Base-by-base conservation (phyloP, 1,284 basidiomycete genomes). In the Ceratobasidium sp. region DNA sequence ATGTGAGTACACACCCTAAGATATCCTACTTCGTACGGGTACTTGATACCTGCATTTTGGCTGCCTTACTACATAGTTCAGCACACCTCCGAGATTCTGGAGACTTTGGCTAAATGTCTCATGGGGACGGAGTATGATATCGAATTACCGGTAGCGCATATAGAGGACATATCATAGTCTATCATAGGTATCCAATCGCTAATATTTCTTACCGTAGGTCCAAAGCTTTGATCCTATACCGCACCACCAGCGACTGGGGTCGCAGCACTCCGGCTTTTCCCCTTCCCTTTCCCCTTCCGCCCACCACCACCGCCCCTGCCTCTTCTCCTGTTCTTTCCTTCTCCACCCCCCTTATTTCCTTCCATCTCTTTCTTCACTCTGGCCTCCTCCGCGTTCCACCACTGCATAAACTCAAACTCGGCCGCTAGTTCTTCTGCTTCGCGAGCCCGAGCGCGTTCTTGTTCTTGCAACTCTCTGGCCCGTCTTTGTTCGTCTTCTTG, bases 381-480 rank as follows among this genome's bases (percentile, higher is more conserved):
- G 77, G 90, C 90, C 83, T 96, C 93, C 82, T 96, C 95, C 5
- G 88, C 90, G 0, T 89, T 86, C 95, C 95, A 96, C 95, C 95
- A 96, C 78, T 86, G 87, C 83, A 96, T 83, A 81, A 96, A 97
- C 76, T 94, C 92, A 1, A 86, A 89, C 83, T 96, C 95, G 46
- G 86, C 87, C 77, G 87, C 89, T 86, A 86, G 1, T 86, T 89
- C 46, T 40, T 86, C 85, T 0, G 71, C 59, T 29, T 74, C 71
- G 2, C 71, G 43, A 2, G 71, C 71, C 19, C 57, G 19, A 37
- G 69, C 69, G 6, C 62, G 44, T 17, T 64, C 71, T 44, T 59
- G 59, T 40, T 73, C 69, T 69, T 77, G 69, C 17, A 78, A 76
- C 51, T 82, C 80, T 0, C 78, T 79, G 1, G 78, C 77, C 25